A percentile compares a stretch with the other conserved stretches of the same genome.
These are phyloP conservation scores for Trametes gibbosa DNA, from an alignment of 768 basidiomycete genomes.

Conservation along the genomic window DNA sequence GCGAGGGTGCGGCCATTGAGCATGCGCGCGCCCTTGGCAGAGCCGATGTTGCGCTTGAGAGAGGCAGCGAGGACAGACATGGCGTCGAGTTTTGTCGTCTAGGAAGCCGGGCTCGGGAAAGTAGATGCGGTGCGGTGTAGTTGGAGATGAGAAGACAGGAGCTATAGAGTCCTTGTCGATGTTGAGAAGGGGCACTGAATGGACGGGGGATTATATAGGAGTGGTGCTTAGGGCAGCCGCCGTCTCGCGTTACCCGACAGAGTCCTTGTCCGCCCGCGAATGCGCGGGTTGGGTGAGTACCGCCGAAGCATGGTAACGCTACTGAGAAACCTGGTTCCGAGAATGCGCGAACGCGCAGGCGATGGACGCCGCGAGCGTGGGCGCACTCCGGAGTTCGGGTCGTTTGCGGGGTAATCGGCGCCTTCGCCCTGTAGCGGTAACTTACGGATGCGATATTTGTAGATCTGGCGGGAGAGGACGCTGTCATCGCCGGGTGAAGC, in stretches of 20 bases:
- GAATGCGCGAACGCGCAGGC: neutral
- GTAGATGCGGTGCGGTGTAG: no score
- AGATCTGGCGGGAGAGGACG: no score
- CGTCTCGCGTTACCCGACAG: no score
- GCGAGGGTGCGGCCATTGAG: conserved; percentile 14
- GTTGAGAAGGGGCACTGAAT: no score
- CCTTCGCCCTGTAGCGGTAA: no score
- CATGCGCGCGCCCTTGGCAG: conserved; percentile 11
- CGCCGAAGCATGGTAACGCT: neutral
- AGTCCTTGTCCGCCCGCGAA: neutral
- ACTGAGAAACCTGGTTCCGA: neutral
- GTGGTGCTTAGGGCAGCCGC: neutral
- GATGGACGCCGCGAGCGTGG: neutral
- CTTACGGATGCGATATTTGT: no score
- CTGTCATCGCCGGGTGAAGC: no score
- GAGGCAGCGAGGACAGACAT: conserved; percentile 16
- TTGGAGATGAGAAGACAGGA: no score
- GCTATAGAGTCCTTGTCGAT: no score
- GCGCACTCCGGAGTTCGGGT: no score
- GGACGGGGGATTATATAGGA: neutral
- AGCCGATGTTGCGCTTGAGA: conserved; percentile 13
- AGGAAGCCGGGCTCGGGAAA: neutral
- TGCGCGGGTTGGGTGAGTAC: neutral
- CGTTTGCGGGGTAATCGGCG: no score
- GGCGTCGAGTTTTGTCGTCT: neutral